Percentiles rank a stretch among this genome's conserved stretches.
Evolutionary conservation across 306 rosid genomes (phyloP).

Genomic region (Spatholobus suberectus): DNA sequence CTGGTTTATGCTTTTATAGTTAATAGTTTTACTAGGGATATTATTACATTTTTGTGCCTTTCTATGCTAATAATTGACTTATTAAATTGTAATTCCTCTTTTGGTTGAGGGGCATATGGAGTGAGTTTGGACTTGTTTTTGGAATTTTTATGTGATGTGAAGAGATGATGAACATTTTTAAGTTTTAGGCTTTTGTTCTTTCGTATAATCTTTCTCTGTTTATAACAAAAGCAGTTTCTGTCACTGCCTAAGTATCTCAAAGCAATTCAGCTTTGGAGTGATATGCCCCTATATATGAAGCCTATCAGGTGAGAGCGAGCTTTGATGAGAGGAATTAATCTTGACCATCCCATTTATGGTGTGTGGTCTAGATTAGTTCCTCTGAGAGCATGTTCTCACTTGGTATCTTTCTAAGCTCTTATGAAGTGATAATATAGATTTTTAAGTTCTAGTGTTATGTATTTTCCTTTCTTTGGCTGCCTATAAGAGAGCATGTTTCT

Average conservation of each 20-base stretch:
- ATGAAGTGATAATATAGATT: background rate
- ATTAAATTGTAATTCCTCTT: background rate
- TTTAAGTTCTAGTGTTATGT: background rate
- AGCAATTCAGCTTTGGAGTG: background rate
- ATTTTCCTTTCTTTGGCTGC: background rate
- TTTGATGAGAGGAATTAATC: background rate
- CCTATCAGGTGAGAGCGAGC: background rate
- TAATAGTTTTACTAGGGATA: background rate
- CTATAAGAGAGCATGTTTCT: background rate
- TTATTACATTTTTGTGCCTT: constrained; percentile 7
- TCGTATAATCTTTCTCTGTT: background rate
- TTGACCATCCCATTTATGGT: background rate
- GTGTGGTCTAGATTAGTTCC: background rate
- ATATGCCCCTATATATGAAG: background rate
- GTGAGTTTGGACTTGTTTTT: constrained; percentile 14
- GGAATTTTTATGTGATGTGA: too few species aligned
- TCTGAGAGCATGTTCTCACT: background rate
- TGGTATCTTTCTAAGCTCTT: background rate
- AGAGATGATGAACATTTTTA: too few species aligned
- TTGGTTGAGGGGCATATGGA: background rate
- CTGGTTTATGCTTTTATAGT: background rate
- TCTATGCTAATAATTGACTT: background rate
- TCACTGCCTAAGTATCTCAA: background rate
- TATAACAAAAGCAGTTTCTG: background rate
- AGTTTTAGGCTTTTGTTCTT: background rate